phyloP scores from a whole-genome alignment of 2,329 filamentous ascomycete genomes.

The Diaporthe velutina region DNA sequence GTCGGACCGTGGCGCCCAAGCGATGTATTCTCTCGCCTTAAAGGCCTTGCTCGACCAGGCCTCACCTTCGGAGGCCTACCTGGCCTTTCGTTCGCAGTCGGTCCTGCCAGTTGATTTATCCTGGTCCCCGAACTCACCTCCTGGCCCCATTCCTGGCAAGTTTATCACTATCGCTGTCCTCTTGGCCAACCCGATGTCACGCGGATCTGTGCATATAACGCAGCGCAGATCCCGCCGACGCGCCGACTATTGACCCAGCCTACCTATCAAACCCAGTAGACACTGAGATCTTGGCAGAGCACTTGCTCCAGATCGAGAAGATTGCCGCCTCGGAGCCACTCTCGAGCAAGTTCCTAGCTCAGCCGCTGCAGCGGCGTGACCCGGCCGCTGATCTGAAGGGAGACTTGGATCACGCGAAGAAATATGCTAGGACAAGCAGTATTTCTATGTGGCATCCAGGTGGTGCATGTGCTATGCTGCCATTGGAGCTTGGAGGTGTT shows the following conservation, averaged over 20 bases:
- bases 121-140: conserved; percentile 38
- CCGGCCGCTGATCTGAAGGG: not conserved
- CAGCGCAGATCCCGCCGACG: no score
- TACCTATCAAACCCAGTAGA: no score
- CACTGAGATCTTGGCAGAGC: no score
- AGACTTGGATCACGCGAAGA: not conserved
- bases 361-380: conserved; percentile 6
- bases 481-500: conserved; percentile 53
- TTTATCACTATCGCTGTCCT: conserved; percentile 66
- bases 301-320: no score
- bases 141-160: conserved; percentile 52
- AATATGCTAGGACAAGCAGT: not conserved
- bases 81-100: not conserved
- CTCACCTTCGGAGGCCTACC: not conserved
- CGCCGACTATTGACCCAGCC: no score
- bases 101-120: not conserved
- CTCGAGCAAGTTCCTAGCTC: conserved; percentile 36
- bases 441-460: conserved; percentile 55
- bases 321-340: conserved; percentile 50
- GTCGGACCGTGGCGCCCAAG: not conserved
- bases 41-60: not conserved
- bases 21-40: not conserved
- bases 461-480: conserved; percentile 57
- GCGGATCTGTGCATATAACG: conserved; percentile 66
- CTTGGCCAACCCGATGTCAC: conserved; percentile 69